Base-by-base conservation (phyloP, 1,139 yeast genomes). In the Debaryomycetaceae sp. region DNA sequence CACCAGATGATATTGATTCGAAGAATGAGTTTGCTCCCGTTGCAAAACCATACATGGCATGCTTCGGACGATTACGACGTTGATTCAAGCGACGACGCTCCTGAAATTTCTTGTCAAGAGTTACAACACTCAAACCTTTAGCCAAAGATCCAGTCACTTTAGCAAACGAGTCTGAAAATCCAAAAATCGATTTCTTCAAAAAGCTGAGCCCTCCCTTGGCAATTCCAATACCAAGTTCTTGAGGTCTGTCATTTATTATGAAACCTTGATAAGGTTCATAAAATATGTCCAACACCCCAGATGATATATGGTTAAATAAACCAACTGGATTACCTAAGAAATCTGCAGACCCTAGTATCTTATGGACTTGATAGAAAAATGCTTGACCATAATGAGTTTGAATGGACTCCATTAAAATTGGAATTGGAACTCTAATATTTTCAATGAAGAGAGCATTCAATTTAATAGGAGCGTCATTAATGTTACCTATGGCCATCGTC, bases 181-280 rank as follows among this genome's bases (percentile, higher is more conserved):
- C 98, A 69, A 86, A 94, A 1, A 94, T 92, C 0, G 98, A 86
- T 65, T 94, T 94, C 58, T 91, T 91, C 61, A 94, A 75, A 65
- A 94, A 92, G 59, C 96, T 87, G 44, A 88, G 67, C 0, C 98
- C 96, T 43, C 99, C 99, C 55, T 89, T 91, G 1, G 98, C 98
- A 34, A 94, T 65, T 4, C 96, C 95, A 45, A 92, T 87, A 29
- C 98, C 98, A 37, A 94, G 67, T 53, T 94, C 98, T 56, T 88
- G 96, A 0, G 98, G 98, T 31, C 97, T 70, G 61, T 94, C 98
- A 49, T 87, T 91, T 75, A 92, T 79, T 39, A 92, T 79, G 52
- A 88, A 87, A 0, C 99, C 99, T 56, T 89, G 94, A 55, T 92
- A 94, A 1, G 99, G 99, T 56, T 92, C 98, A 58, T 94, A 94